phyloP scores from a whole-genome alignment of 1,284 basidiomycete genomes.

The Ustilago esculenta region DNA sequence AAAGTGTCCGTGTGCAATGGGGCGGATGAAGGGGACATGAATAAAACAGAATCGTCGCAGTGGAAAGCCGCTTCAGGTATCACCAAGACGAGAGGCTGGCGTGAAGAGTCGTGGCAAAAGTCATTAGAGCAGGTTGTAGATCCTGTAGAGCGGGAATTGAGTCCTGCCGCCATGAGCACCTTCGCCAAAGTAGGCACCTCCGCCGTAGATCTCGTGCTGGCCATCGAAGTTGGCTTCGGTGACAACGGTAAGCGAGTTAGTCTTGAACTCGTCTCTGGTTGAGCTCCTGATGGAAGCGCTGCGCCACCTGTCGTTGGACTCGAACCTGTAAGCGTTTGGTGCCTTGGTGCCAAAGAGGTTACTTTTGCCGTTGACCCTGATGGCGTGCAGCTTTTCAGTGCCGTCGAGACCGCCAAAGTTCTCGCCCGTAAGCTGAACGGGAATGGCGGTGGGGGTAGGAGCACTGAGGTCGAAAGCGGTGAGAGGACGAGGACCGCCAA shows the following conservation, averaged over 20 bases:
- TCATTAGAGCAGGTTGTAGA: slow-evolving; percentile 24
- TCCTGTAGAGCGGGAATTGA: slow-evolving; percentile 52
- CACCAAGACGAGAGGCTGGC: background rate
- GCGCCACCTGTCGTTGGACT: slow-evolving; percentile 53
- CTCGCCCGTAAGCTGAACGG: slow-evolving; percentile 48
- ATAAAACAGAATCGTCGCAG: too few relatives aligned
- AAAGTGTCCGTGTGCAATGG: background rate
- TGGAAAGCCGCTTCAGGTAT: too few relatives aligned
- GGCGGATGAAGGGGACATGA: too few relatives aligned
- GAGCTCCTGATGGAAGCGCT: slow-evolving; percentile 41
- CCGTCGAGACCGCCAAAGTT: slow-evolving; percentile 50
- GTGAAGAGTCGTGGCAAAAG: too few relatives aligned
- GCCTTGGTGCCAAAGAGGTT: slow-evolving; percentile 61
- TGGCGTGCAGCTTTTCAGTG: slow-evolving; percentile 58
- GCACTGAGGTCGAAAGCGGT: slow-evolving; percentile 54
- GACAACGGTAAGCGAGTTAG: slow-evolving; percentile 58
- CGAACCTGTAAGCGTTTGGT: slow-evolving; percentile 57
- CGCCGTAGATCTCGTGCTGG: slow-evolving; percentile 54
- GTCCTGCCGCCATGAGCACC: slow-evolving; percentile 54
- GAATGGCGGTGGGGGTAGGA: slow-evolving; percentile 35
- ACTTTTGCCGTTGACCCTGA: slow-evolving; percentile 28
- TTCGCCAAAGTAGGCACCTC: slow-evolving; percentile 63
- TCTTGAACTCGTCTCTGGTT: slow-evolving; percentile 48
- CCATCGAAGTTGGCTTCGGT: slow-evolving; percentile 56
- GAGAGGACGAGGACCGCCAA: slow-evolving; percentile 59